phyloP scores from a whole-genome alignment of 345 rosid species.

The Lepidium aucheri region DNA sequence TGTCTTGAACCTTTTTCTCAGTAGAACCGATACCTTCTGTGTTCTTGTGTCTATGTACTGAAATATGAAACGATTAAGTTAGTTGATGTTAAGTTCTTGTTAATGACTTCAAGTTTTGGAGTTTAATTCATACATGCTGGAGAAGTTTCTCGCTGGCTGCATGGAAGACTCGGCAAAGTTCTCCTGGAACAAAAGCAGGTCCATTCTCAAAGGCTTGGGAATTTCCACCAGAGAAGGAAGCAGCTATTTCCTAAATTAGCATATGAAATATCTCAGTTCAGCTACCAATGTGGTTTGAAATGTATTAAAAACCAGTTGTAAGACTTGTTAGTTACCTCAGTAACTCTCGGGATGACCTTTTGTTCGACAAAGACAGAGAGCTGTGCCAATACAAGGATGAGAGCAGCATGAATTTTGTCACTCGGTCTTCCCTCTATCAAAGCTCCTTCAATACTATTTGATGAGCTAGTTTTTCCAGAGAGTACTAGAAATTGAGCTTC shows the following conservation, averaged over 20 bases:
- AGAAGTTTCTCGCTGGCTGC: constrained; percentile 80
- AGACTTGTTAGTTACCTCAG: constrained; percentile 67
- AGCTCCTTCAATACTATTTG: constrained; percentile 38
- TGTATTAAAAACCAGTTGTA: not conserved
- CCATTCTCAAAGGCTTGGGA: constrained; percentile 53
- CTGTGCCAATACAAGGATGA: constrained; percentile 84
- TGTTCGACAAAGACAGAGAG: constrained; percentile 83
- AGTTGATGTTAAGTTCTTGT: constrained; percentile 2
- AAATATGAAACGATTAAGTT: constrained; percentile 9
- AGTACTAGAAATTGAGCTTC: constrained; percentile 54
- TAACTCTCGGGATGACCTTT: constrained; percentile 71
- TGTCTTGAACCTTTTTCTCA: constrained; percentile 88
- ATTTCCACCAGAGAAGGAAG: constrained; percentile 78
- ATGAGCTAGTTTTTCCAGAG: constrained; percentile 62
- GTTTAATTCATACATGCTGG: constrained; percentile 56
- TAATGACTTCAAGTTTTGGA: not conserved
- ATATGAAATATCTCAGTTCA: not conserved
- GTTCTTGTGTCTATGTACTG: constrained; percentile 84
- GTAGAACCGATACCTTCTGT: constrained; percentile 68
- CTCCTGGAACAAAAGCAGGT: constrained; percentile 86
- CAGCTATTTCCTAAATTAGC: constrained; percentile 66
- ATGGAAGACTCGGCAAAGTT: constrained; percentile 69
- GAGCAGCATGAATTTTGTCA: constrained; percentile 59
- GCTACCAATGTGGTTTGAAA: not conserved
- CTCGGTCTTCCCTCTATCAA: constrained; percentile 37